A percentile compares a stretch with the other conserved stretches of the same genome.
Evolutionary conservation across 331 rosid species (phyloP).

Genomic region (Rhamnella rubrinervis): DNA sequence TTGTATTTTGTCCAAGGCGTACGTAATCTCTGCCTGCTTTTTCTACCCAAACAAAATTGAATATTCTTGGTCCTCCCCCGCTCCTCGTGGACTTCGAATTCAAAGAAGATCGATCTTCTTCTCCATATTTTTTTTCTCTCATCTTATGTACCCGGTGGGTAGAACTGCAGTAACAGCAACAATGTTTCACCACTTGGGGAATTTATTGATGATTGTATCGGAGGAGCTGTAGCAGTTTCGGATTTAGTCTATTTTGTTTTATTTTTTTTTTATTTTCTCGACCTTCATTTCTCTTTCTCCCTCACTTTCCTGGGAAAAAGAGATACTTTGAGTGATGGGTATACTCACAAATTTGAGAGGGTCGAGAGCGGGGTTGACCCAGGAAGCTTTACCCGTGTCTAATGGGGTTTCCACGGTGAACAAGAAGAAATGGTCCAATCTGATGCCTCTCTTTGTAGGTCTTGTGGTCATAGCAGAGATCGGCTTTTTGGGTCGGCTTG

Average conservation of each 20-base stretch:
- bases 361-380: slow-evolving; percentile 49
- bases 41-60: slow-evolving; percentile 6
- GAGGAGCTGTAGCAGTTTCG: too few species aligned
- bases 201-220: too few species aligned
- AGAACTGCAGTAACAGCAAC: too few species aligned
- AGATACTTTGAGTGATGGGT: slow-evolving; percentile 44
- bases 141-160: too few species aligned
- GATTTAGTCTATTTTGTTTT: neutral
- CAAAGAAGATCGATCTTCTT: neutral
- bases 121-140: too few species aligned
- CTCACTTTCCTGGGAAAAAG: slow-evolving; percentile 21
- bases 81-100: slow-evolving; percentile 14
- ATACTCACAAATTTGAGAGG: slow-evolving; percentile 55
- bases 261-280: neutral
- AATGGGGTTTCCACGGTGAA: slow-evolving; percentile 20
- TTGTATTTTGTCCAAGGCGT: neutral
- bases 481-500: slow-evolving; percentile 73
- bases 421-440: slow-evolving; percentile 65
- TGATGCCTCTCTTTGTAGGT: slow-evolving; percentile 62
- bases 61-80: neutral
- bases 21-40: neutral
- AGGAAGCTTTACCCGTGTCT: slow-evolving; percentile 43
- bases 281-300: slow-evolving; percentile 5
- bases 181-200: too few species aligned
- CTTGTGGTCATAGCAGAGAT: slow-evolving; percentile 84